Evolutionary conservation across 2,329 filamentous ascomycete genomes (phyloP), one percentile per base, ranked within the genome.

Genomic region (Aspergillus tubingensis): DNA sequence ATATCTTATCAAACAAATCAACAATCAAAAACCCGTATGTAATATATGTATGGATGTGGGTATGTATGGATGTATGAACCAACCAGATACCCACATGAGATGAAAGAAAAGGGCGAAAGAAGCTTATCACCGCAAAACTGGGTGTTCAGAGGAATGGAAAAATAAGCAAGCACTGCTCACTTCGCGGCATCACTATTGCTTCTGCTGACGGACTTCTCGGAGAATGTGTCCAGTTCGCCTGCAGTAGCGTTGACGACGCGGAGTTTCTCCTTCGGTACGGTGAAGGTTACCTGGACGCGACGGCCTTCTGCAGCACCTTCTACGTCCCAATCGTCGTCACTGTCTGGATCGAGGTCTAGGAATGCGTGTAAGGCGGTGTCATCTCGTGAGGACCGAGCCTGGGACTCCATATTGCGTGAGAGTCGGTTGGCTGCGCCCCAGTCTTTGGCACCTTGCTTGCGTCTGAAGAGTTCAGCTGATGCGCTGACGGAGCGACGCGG

Each of bases 231-330:
- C 57, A 71, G 62, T 60, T 77, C 75, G 3, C 70, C 65, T n/a
- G 68, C 71, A 3, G 73, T 89, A 54, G 86, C 88, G 74, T 98
- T 98, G 19, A 97, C 94, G n/a, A 98, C 92, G 25, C 94, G 81
- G 64, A 98, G 77, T 67, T 87, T 86, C 75, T 94, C 90, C 74
- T 89, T 92, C 2, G 95, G 94, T 62, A 97, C 92, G 0, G 94
- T 97, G 76, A 96, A 98, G 86, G 96, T 95, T 71, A 92, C 85
- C 75, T 93, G 90, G 62, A 93, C 90, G 8, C 91, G 81, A 21
- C 89, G 79, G 60, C 85, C 85, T 77, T 91, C 88, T 1, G 89
- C 85, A 2, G 90, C 89, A 58, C 84, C 82, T 73, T 93, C 90
- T 41, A 93, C 86, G 67, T 92, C 90, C 90, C 90, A 91, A 57